Evolutionary conservation across 768 basidiomycete species (phyloP).

Genomic region (Saitozyma podzolica): DNA sequence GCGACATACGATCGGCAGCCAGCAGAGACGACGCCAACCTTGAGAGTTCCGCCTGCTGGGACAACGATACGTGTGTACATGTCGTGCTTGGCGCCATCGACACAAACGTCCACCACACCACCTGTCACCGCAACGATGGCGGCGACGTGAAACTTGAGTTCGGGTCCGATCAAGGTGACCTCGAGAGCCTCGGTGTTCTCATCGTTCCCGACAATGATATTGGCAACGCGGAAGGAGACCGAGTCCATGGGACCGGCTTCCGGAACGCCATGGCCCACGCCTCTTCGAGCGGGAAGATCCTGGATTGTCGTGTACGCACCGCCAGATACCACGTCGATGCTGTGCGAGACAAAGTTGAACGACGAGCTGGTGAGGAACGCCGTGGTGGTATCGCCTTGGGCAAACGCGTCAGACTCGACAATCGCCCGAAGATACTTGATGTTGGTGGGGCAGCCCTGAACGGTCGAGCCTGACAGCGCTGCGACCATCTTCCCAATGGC

Average conservation of each 20-base stretch:
- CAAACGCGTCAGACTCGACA: conserved; percentile 15
- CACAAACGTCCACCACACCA: conserved; percentile 55
- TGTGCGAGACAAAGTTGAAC: conserved; percentile 47
- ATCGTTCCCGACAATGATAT: conserved; percentile 63
- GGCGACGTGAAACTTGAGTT: conserved; percentile 59
- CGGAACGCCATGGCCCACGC: conserved; percentile 63
- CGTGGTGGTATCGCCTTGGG: conserved; percentile 33
- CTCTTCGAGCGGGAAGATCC: conserved; percentile 25
- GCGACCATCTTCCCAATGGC: conserved; percentile 56
- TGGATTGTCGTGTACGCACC: conserved; percentile 59
- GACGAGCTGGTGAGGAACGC: conserved; percentile 28
- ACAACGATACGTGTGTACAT: background rate
- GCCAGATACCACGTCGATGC: conserved; percentile 60
- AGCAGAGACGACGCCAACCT: background rate
- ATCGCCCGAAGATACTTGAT: conserved; percentile 52
- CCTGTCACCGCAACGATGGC: conserved; percentile 64
- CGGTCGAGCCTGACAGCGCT: conserved; percentile 55
- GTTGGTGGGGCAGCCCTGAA: conserved; percentile 67
- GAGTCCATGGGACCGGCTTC: conserved; percentile 67
- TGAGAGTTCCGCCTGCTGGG: background rate
- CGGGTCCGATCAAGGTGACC: conserved; percentile 55
- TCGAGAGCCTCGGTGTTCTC: conserved; percentile 62
- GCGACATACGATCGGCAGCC: background rate
- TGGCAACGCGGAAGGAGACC: conserved; percentile 61
- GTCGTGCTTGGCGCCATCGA: conserved; percentile 54